These are phyloP conservation scores for Posidonia oceanica DNA, from an alignment of 116 monocot genomes.

Conservation along the genomic window DNA sequence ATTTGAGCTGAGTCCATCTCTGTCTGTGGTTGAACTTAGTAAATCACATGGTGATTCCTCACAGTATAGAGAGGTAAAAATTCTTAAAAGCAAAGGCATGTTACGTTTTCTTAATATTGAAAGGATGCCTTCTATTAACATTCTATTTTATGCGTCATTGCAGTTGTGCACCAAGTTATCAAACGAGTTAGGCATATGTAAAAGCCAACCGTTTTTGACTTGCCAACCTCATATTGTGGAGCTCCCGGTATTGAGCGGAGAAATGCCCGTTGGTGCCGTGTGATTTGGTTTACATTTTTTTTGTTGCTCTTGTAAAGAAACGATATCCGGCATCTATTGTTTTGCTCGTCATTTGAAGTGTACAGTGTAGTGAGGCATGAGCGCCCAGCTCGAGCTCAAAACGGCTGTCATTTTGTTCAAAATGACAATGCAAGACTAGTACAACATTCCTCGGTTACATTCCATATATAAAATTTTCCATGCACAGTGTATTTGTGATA, in stretches of 20 bases:
- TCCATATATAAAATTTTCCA: too few species aligned
- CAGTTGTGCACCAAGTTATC: constrained; percentile 22
- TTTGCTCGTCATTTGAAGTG: too few species aligned
- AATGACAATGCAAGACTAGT: too few species aligned
- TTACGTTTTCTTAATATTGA: not conserved
- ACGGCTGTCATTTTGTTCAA: too few species aligned
- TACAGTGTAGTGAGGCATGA: too few species aligned
- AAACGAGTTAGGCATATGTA: constrained; percentile 14
- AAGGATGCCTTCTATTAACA: not conserved
- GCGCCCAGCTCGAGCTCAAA: too few species aligned
- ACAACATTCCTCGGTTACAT: too few species aligned
- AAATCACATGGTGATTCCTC: constrained; percentile 61
- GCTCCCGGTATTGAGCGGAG: constrained; percentile 1
- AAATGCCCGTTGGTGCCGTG: constrained; percentile 5
- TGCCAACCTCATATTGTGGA: constrained; percentile 9
- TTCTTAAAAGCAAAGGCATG: not conserved
- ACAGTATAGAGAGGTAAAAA: constrained; percentile 58
- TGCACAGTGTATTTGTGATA: too few species aligned
- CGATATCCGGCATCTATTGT: too few species aligned
- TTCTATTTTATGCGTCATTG: not conserved
- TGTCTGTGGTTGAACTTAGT: constrained; percentile 62
- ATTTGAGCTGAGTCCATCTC: constrained; percentile 58
- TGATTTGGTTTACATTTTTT: not conserved
- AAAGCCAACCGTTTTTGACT: constrained; percentile 8
- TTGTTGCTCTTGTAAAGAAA: too few species aligned